These are phyloP conservation scores for Collybiopsis confluens DNA, from an alignment of 768 basidiomycete species.

Conservation along the genomic window DNA sequence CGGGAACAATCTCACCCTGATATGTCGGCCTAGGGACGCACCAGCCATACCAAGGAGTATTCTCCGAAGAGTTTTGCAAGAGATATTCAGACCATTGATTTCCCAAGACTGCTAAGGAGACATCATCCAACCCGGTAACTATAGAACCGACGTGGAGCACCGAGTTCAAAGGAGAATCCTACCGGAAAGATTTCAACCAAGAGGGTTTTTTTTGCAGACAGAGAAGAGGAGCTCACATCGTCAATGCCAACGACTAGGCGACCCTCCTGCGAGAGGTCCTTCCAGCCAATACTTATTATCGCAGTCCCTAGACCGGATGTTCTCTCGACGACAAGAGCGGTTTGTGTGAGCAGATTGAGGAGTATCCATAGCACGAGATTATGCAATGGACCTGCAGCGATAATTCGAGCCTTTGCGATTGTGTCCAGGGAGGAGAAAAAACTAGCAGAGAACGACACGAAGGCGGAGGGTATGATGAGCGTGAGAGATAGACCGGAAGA, in stretches of 20 bases:
- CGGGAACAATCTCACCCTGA: conserved; percentile 24
- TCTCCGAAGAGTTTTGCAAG: not conserved
- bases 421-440: conserved; percentile 34
- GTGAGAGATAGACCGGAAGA: conserved; percentile 60
- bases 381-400: conserved; percentile 75
- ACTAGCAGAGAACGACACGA: conserved; percentile 54
- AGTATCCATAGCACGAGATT: conserved; percentile 61
- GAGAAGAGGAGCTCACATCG: conserved; percentile 34
- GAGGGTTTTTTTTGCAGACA: not conserved
- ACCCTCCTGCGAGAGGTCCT: conserved; percentile 47
- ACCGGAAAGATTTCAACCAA: no score
- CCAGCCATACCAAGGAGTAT: conserved; percentile 46
- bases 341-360: conserved; percentile 32
- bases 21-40: conserved; percentile 39
- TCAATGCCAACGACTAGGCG: conserved; percentile 53
- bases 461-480: conserved; percentile 67
- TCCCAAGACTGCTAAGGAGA: conserved; percentile 30
- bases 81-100: conserved; percentile 50
- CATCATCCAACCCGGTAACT: conserved; percentile 66
- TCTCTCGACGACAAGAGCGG: conserved; percentile 8
- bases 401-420: conserved; percentile 52
- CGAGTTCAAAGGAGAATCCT: conserved; percentile 60
- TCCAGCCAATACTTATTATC: conserved; percentile 42
- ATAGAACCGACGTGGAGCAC: conserved; percentile 56
- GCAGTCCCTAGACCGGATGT: conserved; percentile 22